Conservation (phyloP, 257 asterid species). For the Solanum megistacrolobum region DNA sequence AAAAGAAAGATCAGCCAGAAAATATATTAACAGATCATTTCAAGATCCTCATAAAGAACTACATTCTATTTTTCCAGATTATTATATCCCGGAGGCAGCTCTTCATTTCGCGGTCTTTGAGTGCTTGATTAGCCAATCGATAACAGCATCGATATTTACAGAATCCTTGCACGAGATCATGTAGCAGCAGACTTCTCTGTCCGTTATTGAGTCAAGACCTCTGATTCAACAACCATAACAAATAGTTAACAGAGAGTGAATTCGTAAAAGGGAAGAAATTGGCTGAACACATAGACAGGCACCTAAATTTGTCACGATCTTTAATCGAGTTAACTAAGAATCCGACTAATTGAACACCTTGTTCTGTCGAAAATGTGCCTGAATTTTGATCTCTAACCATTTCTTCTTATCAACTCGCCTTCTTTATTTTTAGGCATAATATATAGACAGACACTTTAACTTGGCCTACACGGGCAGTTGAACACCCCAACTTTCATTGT, state of each 20-base stretch:
- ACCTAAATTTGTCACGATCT: not conserved
- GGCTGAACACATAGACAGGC: not conserved
- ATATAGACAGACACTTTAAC: too few species aligned
- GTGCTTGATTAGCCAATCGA: slow-evolving; percentile 84
- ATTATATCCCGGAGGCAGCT: not conserved
- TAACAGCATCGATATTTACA: slow-evolving; percentile 63
- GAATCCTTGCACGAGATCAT: slow-evolving; percentile 94
- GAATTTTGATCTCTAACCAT: not conserved
- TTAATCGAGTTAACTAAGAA: not conserved
- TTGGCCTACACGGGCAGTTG: not conserved
- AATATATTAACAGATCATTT: not conserved
- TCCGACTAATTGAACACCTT: not conserved
- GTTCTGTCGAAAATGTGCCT: not conserved
- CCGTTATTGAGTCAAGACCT: slow-evolving; percentile 44
- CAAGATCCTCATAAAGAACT: not conserved
- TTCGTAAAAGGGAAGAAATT: not conserved
- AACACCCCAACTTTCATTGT: not conserved
- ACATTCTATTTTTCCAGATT: not conserved
- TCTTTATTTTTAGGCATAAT: not conserved
- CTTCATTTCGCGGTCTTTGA: slow-evolving; percentile 54
- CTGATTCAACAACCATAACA: slow-evolving; percentile 14
- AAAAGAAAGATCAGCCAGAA: not conserved
- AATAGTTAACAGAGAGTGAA: not conserved
- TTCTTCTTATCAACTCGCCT: not conserved
- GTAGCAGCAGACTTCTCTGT: slow-evolving; percentile 90